Conservation (phyloP, 106 monocot species). For the Acorus gramineus region DNA sequence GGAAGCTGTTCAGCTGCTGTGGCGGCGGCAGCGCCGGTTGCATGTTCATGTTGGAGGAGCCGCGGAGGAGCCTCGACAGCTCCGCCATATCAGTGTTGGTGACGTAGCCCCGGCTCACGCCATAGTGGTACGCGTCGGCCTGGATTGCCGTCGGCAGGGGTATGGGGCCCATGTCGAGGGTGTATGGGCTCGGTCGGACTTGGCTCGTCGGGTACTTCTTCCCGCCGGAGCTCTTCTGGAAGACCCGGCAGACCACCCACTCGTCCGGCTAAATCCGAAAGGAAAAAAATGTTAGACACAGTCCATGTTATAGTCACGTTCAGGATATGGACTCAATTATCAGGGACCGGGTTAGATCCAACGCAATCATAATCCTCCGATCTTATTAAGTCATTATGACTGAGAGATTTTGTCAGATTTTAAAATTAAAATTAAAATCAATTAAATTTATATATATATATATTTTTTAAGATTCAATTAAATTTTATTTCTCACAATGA, state of each 20-base stretch:
- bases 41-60: slow-evolving; percentile 10
- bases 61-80: slow-evolving; percentile 19
- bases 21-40: slow-evolving; percentile 17
- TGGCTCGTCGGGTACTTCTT: slow-evolving; percentile 54
- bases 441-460: no score
- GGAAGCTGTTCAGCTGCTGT: slow-evolving; percentile 10
- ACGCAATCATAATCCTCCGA: no score
- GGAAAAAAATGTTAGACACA: no score
- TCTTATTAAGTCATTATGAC: no score
- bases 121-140: slow-evolving; percentile 1
- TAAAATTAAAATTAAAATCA: no score
- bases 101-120: slow-evolving; percentile 1
- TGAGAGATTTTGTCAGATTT: no score
- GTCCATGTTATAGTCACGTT: no score
- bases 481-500: no score
- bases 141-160: slow-evolving; percentile 18
- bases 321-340: no score
- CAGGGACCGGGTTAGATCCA: no score
- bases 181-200: slow-evolving; percentile 21
- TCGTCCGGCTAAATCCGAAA: slow-evolving; percentile 36
- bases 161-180: slow-evolving; percentile 25
- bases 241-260: slow-evolving; percentile 84
- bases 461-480: no score
- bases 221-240: slow-evolving; percentile 56
- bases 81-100: slow-evolving; percentile 23